Percentiles rank a stretch among this genome's conserved stretches.
phyloP scores from a whole-genome alignment of 768 basidiomycete genomes.

The Cystofilobasidium ferigula region DNA sequence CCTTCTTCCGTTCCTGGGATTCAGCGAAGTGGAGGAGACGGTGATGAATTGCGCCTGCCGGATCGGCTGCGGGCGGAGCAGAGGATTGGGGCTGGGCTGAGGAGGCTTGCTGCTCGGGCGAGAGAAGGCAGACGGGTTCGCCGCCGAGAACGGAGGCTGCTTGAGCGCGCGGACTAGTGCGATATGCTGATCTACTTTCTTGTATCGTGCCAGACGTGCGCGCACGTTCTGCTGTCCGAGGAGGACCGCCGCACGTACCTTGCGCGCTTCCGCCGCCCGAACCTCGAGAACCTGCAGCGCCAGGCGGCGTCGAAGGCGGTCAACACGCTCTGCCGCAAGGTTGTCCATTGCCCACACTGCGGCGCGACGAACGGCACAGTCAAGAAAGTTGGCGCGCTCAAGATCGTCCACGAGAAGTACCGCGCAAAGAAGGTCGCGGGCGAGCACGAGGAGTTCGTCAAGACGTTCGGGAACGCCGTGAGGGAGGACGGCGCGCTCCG shows the following conservation, averaged over 20 bases:
- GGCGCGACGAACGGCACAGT: conserved; percentile 86
- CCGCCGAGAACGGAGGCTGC: no score
- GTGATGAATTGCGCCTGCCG: no score
- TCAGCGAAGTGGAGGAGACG: no score
- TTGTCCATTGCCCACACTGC: conserved; percentile 85
- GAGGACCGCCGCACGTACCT: conserved; percentile 72
- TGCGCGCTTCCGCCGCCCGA: conserved; percentile 77
- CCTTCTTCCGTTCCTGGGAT: no score
- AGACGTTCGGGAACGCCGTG: conserved; percentile 66
- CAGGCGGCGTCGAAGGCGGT: conserved; percentile 72
- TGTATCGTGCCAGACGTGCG: conserved; percentile 79
- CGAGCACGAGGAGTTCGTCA: conserved; percentile 77
- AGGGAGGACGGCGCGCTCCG: background rate
- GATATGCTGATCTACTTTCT: no score
- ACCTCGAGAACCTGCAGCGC: conserved; percentile 85
- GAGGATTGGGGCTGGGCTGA: no score
- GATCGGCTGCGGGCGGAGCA: no score
- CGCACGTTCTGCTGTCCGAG: conserved; percentile 78
- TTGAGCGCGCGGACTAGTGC: no score
- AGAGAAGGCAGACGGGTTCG: no score
- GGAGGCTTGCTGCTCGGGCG: no score
- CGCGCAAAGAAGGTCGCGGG: conserved; percentile 76
- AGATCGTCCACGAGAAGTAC: conserved; percentile 96
- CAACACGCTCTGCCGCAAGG: conserved; percentile 75
- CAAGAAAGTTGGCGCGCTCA: conserved; percentile 87